Conservation (phyloP, 495 filamentous ascomycete genomes). For the Penicillium turbatum region DNA sequence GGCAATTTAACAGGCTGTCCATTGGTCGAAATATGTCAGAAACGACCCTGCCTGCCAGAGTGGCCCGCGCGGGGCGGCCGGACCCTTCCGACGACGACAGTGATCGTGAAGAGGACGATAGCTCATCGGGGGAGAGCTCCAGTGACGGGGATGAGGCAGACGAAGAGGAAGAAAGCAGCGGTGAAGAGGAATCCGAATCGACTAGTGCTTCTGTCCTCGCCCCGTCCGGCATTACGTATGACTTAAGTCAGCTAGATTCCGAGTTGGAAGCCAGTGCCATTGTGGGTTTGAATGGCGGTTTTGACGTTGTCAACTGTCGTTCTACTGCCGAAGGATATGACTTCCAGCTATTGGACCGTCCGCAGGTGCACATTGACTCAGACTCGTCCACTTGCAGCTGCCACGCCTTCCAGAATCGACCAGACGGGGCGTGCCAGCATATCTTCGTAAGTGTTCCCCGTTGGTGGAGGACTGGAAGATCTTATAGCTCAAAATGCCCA, state of each 20-base stretch:
- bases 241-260: conserved; percentile 33
- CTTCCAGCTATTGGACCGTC: conserved; percentile 35
- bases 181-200: conserved; percentile 22
- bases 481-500: not conserved
- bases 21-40: conserved; percentile 35
- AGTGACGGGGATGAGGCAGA: conserved; percentile 13
- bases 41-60: conserved; percentile 22
- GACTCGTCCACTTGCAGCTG: conserved; percentile 38
- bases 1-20: conserved; percentile 39
- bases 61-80: conserved; percentile 17
- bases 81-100: conserved; percentile 20
- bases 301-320: conserved; percentile 36
- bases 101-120: conserved; percentile 11
- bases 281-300: conserved; percentile 34
- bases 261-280: conserved; percentile 35
- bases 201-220: conserved; percentile 23
- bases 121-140: conserved; percentile 13
- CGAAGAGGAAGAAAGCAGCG: conserved; percentile 13
- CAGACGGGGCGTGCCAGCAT: conserved; percentile 41
- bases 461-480: not conserved
- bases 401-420: conserved; percentile 26
- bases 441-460: conserved; percentile 39
- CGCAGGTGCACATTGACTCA: conserved; percentile 29
- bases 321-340: conserved; percentile 29
- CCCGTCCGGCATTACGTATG: conserved; percentile 42